Conservation (phyloP, 148 eudicot genomes). For the Beta vulgaris region DNA sequence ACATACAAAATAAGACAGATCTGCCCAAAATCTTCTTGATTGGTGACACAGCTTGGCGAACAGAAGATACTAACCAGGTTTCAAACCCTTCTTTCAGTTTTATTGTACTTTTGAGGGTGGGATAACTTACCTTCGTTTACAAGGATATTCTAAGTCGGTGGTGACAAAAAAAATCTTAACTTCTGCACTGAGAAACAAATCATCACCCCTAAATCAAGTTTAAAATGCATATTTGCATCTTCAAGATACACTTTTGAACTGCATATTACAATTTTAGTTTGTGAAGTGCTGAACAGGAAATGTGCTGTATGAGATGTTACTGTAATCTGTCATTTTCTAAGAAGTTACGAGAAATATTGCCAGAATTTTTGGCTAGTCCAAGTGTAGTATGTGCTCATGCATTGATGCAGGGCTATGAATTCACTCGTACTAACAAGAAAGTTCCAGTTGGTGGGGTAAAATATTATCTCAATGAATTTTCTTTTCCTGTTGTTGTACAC, state of each 20-base stretch:
- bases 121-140: background rate
- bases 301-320: background rate
- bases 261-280: background rate
- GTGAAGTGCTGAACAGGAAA: background rate
- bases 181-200: no score
- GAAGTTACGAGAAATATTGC: background rate
- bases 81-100: background rate
- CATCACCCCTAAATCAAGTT: no score
- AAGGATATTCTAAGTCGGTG: background rate
- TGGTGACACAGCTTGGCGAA: slow-evolving; percentile 44
- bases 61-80: slow-evolving; percentile 93
- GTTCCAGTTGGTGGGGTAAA: background rate
- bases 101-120: background rate
- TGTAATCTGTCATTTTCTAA: background rate
- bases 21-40: slow-evolving; percentile 75
- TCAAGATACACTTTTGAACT: no score
- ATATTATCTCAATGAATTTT: no score
- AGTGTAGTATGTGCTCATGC: no score
- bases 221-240: no score
- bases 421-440: background rate
- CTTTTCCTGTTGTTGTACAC: no score
- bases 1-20: slow-evolving; percentile 63
- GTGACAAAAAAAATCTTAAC: no score
- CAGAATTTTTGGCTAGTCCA: background rate
- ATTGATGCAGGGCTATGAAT: no score